These are phyloP conservation scores for Dictyostelium firmibasis DNA, from an alignment of 78 protist genomes.

Conservation along the genomic window DNA sequence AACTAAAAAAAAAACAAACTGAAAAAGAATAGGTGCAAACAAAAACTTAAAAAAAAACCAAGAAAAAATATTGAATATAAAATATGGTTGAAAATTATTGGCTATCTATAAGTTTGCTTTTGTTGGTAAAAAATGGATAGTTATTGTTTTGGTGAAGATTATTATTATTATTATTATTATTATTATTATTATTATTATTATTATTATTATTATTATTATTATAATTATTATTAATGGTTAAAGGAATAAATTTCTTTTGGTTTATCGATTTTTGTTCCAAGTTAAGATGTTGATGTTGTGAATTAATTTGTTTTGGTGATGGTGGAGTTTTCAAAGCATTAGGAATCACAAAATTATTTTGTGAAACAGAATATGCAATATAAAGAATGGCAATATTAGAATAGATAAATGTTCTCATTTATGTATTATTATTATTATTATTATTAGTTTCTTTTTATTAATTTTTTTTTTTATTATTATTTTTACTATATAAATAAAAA, in stretches of 20 bases:
- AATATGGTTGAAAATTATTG: background rate
- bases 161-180: background rate
- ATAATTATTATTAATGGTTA: background rate
- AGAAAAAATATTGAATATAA: too few species aligned
- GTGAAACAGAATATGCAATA: constrained; percentile 4
- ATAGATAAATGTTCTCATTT: constrained; percentile 6
- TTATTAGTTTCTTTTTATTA: background rate
- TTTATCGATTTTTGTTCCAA: background rate
- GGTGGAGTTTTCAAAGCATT: background rate
- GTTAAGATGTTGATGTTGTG: background rate
- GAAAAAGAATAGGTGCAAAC: background rate
- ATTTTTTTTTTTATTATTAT: too few species aligned
- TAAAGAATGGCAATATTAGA: background rate
- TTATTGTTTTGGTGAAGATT: background rate
- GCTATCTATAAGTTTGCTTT: background rate
- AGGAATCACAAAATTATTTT: background rate
- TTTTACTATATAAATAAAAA: too few species aligned
- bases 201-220: background rate
- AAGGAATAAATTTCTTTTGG: background rate
- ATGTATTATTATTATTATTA: background rate
- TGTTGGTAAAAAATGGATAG: background rate
- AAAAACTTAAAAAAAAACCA: too few species aligned
- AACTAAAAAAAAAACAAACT: too few species aligned
- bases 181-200: background rate
- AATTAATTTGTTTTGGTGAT: background rate